Evolutionary conservation across 768 basidiomycete species (phyloP), one percentile per base, ranked within the genome.

Genomic region (Pulveroboletus sp.): DNA sequence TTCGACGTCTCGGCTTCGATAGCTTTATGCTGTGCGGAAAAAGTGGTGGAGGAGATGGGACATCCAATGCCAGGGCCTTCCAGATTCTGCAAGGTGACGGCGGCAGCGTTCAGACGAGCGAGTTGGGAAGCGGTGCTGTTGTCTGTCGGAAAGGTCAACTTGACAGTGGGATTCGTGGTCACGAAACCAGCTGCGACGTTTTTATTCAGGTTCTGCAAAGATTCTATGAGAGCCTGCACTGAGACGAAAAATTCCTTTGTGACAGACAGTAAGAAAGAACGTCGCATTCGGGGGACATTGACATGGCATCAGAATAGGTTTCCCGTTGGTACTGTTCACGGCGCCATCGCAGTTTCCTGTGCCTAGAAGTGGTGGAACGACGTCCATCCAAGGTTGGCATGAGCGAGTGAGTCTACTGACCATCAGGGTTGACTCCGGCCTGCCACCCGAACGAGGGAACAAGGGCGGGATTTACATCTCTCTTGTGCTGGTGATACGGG

Each of bases 11-110:
- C 58, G 24, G 59, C 64, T 24, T 32, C 48, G 8, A 69, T 67
- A 4, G 64, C 64, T 47, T 60, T 60, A 1, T 51, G 50, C 41
- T 68, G 68, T 7, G 72, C 78, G 21, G 71, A 56, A 58, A 84
- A 80, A 5, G 83, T 86, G 0, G 86, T 84, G 8, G 83, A 75
- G 1, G 76, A 77, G 13, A 78, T 77, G 6, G 86, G 85, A 63
- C 84, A 88, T 13, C 85, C 87, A 6, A 73, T 65, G 35, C 86
- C 87, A 0, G 82, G 73, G 1, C 85, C 86, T 43, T 75, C 71
- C 37, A 89, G 63, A 64, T 89, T 89, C 69, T 89, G 87, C n/a
- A 89, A 69, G 6, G 86, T 83, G 33, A 85, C 76, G 10, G 81
- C 60, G 6, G 80, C 75, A 26, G 84, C 75, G 41, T 79, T 69